These are phyloP conservation scores for Suillus clintonianus DNA, from an alignment of 768 basidiomycete species.

Conservation along the genomic window DNA sequence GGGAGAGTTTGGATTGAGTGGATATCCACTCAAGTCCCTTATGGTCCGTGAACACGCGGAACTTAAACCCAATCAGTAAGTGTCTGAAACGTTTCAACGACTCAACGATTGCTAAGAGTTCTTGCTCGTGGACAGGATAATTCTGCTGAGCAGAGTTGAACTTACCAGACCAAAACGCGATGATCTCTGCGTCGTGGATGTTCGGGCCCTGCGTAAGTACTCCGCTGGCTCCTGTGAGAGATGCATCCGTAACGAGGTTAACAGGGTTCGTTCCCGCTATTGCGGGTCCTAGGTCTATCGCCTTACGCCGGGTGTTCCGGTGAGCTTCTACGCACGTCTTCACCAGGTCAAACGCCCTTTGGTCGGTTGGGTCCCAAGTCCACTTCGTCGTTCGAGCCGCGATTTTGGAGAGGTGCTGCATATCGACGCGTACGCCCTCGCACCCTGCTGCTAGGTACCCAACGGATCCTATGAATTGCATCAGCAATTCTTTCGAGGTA, in stretches of 20 bases:
- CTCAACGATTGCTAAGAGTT: constrained; percentile 23
- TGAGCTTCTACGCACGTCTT: constrained; percentile 20
- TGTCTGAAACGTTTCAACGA: constrained; percentile 30
- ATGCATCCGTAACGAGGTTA: constrained; percentile 12
- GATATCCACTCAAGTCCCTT: constrained; percentile 31
- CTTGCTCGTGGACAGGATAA: too few relatives aligned
- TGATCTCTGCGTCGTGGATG: too few relatives aligned
- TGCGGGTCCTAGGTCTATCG: constrained; percentile 21
- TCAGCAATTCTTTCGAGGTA: too few relatives aligned
- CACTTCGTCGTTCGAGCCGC: constrained; percentile 16
- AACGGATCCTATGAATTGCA: too few relatives aligned
- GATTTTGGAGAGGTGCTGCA: constrained; percentile 26
- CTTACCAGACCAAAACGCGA: constrained; percentile 28
- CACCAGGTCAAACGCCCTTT: constrained; percentile 33
- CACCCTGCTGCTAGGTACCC: too few relatives aligned
- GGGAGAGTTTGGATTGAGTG: constrained; percentile 12
- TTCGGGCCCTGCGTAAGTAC: constrained; percentile 1
- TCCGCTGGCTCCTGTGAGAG: too few relatives aligned
- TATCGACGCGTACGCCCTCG: too few relatives aligned
- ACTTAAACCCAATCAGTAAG: constrained; percentile 18
- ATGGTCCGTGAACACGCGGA: constrained; percentile 30
- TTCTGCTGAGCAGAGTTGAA: constrained; percentile 30
- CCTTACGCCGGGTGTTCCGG: constrained; percentile 18
- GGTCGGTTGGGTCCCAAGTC: constrained; percentile 30
- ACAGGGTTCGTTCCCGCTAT: constrained; percentile 7